Evolutionary conservation across 2,329 filamentous ascomycete genomes (phyloP), one percentile per base, ranked within the genome.

Genomic region (Septoria linicola): DNA sequence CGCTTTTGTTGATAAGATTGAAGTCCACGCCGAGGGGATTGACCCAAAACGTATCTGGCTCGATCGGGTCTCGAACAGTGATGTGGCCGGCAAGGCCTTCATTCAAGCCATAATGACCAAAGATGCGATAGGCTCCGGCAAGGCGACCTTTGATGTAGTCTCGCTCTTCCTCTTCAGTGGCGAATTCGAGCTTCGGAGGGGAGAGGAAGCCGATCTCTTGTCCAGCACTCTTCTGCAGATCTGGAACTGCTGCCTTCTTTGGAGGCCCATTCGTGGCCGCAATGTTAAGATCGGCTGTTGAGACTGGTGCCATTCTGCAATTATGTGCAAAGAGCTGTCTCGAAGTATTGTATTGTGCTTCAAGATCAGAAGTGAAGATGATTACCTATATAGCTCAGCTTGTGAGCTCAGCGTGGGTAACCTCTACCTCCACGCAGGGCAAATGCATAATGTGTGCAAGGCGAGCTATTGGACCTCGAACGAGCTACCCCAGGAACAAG

Each of bases 1-100:
- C 71, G 3, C 61, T 66, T 8, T 63, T 65, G 23, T 63, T 70
- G 13, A 74, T 58, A 2, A 66, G 51, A 17, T 60, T 63, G 50
- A 72, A 73, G 19, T 69, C 63, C 2, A 66, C 55, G 0, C 65
- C 67, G 16, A 66, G 66, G 0, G 70, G 67, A 32, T 71, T 71
- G 32, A 71, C 63, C 66, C 65, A 66, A 51, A 67, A 67, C 8
- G 50, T 60, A 14, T 63, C 55, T 10, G 65, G 64, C n/a, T 70
- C 59, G 14, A 70, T 65, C 1, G 70, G 69, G 46, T 73, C 59
- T 13, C 69, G 59, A n/a, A 71, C 51, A 30, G 61, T 68, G 47
- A 73, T 72, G 52, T 73, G 70, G 2, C 72, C 72, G 4, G 58
- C 58, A 2, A 58, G 35, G 11, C 58, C 58, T 53, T 72, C 69